Evolutionary conservation across 1,284 basidiomycete genomes (phyloP).

Genomic region (Heterobasidion occidentale): DNA sequence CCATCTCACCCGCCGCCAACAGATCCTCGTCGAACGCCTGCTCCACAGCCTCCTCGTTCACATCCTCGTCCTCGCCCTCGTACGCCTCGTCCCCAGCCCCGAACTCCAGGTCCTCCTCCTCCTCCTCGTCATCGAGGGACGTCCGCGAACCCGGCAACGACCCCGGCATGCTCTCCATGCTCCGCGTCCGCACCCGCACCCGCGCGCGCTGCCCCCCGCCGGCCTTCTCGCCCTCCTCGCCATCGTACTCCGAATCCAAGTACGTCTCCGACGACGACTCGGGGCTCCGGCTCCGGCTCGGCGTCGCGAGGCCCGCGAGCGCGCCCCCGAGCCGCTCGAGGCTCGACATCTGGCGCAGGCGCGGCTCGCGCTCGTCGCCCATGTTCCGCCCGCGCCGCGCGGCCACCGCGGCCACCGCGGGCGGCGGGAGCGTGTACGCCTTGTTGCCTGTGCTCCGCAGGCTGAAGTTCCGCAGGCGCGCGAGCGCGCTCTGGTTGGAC

Average conservation of each 20-base stretch:
- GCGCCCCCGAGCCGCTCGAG: slow-evolving; percentile 59
- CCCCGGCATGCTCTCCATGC: slow-evolving; percentile 66
- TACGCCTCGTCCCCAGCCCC: slow-evolving; percentile 37
- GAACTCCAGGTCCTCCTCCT: slow-evolving; percentile 43
- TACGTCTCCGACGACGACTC: slow-evolving; percentile 44
- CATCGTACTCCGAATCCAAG: slow-evolving; percentile 45
- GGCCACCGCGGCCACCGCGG: slow-evolving; percentile 19
- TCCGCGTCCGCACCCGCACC: slow-evolving; percentile 41
- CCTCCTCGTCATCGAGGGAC: slow-evolving; percentile 21
- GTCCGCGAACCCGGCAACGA: slow-evolving; percentile 13
- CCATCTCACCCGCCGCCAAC: slow-evolving; percentile 59
- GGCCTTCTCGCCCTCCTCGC: slow-evolving; percentile 18
- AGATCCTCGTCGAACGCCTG: slow-evolving; percentile 76
- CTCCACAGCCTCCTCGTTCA: slow-evolving; percentile 34
- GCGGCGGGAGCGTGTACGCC: slow-evolving; percentile 21
- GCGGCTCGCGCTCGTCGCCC: slow-evolving; percentile 14
- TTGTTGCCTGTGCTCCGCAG: slow-evolving; percentile 42
- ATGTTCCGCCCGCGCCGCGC: slow-evolving; percentile 10
- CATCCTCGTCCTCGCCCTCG: slow-evolving; percentile 24
- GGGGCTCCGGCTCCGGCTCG: slow-evolving; percentile 34
- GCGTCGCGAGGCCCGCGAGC: slow-evolving; percentile 37
- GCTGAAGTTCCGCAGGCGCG: slow-evolving; percentile 77
- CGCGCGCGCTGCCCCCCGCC: slow-evolving; percentile 24
- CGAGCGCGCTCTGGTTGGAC: slow-evolving; percentile 65
- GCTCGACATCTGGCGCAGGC: slow-evolving; percentile 62